Percentiles rank a stretch among this genome's conserved stretches.
phyloP scores from a whole-genome alignment of 2,329 filamentous ascomycete genomes.

The Orbilia blumenaviensis region DNA sequence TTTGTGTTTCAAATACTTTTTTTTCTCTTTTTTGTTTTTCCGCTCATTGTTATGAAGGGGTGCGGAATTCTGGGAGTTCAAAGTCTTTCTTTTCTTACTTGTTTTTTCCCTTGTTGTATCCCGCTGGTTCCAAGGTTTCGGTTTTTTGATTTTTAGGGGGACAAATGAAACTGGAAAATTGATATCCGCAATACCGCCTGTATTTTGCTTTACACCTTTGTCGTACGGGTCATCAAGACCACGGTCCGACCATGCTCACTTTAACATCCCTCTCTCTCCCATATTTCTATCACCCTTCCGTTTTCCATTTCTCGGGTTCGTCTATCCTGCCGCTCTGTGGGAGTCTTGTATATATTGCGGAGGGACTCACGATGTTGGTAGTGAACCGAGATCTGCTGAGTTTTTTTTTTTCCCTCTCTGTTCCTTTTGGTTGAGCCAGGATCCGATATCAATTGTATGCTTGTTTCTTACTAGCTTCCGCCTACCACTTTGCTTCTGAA shows the following conservation, averaged over 20 bases:
- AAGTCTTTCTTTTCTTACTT: conserved; percentile 11
- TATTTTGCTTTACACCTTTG: conserved; percentile 14
- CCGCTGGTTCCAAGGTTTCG: conserved; percentile 12
- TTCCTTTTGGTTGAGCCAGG: conserved; percentile 9
- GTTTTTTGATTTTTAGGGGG: background rate
- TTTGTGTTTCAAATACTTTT: background rate
- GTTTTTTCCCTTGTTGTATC: background rate
- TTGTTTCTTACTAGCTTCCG: conserved; percentile 9
- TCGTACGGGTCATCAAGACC: background rate
- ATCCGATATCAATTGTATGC: background rate
- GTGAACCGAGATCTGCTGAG: background rate
- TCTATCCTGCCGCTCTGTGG: conserved; percentile 7
- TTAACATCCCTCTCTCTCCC: background rate
- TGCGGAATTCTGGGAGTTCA: conserved; percentile 46
- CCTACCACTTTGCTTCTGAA: background rate
- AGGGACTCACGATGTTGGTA: conserved; percentile 7
- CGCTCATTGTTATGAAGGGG: conserved; percentile 26
- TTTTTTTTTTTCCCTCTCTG: conserved; percentile 3
- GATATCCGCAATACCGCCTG: conserved; percentile 14
- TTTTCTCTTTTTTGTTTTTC: no score
- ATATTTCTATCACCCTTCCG: background rate
- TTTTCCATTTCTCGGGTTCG: no score
- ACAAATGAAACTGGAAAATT: conserved; percentile 27
- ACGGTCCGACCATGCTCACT: background rate
- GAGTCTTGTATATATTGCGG: conserved; percentile 43